Conservation (phyloP, 352 stramenopile genomes). For the Thalassiosira hispida region DNA sequence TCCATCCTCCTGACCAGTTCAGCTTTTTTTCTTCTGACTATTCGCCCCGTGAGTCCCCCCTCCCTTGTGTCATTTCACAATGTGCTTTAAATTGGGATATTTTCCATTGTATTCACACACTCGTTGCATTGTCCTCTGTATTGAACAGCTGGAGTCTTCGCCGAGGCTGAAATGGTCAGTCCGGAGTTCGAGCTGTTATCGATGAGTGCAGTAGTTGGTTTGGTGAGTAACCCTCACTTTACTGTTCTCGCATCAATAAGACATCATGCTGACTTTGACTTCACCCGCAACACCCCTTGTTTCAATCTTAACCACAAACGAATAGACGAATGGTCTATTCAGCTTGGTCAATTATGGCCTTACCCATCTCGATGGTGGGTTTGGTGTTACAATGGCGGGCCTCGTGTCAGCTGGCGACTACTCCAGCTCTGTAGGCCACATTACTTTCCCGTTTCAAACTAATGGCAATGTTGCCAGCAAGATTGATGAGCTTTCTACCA, state of each 20-base stretch:
- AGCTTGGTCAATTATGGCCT: conserved; percentile 70
- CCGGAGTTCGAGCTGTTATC: conserved; percentile 53
- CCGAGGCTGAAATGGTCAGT: conserved; percentile 42
- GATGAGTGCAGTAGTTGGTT: conserved; percentile 57
- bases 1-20: conserved; percentile 64
- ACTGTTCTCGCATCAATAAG: not conserved
- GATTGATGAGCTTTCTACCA: conserved; percentile 70
- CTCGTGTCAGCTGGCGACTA: conserved; percentile 29
- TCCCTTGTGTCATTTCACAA: no score
- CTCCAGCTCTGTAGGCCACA: conserved; percentile 37
- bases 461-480: conserved; percentile 20
- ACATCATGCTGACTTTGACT: no score
- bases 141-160: conserved; percentile 54
- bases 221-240: conserved; percentile 23
- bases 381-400: conserved; percentile 36
- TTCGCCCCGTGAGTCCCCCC: no score
- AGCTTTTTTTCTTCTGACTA: conserved; percentile 64
- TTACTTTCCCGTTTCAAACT: conserved; percentile 35
- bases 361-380: conserved; percentile 46
- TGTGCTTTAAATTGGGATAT: no score
- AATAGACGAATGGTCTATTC: conserved; percentile 71
- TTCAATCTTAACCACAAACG: not conserved
- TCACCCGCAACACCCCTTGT: not conserved
- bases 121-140: no score
- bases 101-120: no score